Base-by-base conservation (phyloP, 495 filamentous ascomycete genomes). In the Xylaria telfairii region DNA sequence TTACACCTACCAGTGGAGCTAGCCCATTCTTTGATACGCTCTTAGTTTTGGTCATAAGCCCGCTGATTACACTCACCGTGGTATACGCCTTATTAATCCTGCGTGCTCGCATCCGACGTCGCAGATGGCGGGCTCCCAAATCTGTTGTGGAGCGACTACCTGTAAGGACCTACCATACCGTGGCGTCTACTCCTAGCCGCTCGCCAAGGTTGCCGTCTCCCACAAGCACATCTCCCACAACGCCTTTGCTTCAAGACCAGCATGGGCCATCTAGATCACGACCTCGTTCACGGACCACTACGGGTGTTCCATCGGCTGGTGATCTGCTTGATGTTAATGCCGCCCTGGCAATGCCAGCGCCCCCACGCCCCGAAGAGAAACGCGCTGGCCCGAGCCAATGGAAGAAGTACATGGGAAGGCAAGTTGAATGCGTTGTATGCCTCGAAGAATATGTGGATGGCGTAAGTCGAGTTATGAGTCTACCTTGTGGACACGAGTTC, bases 401-500 rank as follows among this genome's bases (percentile, higher is more conserved):
- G 81, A 90, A 91, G 69, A 92, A 92, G 72, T 96, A 96, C 75
- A 95, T 90, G 77, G 92, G 92, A 54, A 89, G 92, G 67, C 94
- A 98, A 78, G 87, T 92, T 1, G 96, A 98, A 79, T 99, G 96
- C 77, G 96, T 97, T n/a, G 95, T 99, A 30, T 99, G 96, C 72
- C 83, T 98, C 61, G 96, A 99, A 81, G 96, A 99, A 75, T 99
- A 98, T 79, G 85, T 97, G 21, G 96, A 98, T 79, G 95, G 96
- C 37, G 90, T 98, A 74, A 97, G 94, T 78, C 85, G 89, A 68
- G 96, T 99, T 21, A 99, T 99, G 96, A 97, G 93, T 73, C 83
- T 99, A 63, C 96, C 96, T n/a, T 99, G 96, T 81, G 96, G 96
- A 28, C 96, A 99, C 77, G 96, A 99, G 76, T 99, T 99, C 80